Conservation (phyloP, 2,329 filamentous ascomycete genomes). For the Xylariales sp. region DNA sequence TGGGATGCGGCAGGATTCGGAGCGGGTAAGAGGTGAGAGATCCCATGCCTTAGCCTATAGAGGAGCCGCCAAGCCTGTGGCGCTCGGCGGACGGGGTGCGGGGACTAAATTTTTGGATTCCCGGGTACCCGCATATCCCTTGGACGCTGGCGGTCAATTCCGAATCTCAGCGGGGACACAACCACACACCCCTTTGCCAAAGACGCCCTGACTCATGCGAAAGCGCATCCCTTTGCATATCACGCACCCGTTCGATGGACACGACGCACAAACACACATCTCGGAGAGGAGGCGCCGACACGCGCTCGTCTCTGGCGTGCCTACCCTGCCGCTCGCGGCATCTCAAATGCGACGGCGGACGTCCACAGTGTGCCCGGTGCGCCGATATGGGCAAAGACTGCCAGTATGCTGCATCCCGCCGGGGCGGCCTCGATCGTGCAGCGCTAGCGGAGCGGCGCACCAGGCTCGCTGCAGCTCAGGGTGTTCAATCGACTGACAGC, state of each 20-base stretch:
- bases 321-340: slow-evolving; percentile 46
- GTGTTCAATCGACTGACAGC: slow-evolving; percentile 9
- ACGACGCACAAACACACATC: background rate
- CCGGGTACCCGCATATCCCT: too few relatives aligned
- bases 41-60: too few relatives aligned
- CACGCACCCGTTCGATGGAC: background rate
- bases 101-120: too few relatives aligned
- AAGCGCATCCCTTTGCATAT: background rate
- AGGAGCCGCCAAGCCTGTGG: too few relatives aligned
- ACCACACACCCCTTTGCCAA: too few relatives aligned
- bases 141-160: too few relatives aligned
- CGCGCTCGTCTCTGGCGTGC: slow-evolving; percentile 37
- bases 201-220: too few relatives aligned
- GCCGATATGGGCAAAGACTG: slow-evolving; percentile 37
- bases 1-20: too few relatives aligned
- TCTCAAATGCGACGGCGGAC: slow-evolving; percentile 47
- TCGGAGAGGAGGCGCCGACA: slow-evolving; percentile 1
- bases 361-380: slow-evolving; percentile 42
- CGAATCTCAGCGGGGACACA: too few relatives aligned
- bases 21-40: too few relatives aligned
- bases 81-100: too few relatives aligned
- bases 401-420: slow-evolving; percentile 45
- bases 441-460: slow-evolving; percentile 22
- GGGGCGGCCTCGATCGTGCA: slow-evolving; percentile 34
- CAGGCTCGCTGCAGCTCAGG: slow-evolving; percentile 14